Percentiles rank a stretch among this genome's conserved stretches.
phyloP scores from a whole-genome alignment of 2,329 filamentous ascomycete genomes.

The Camillea tinctor region DNA sequence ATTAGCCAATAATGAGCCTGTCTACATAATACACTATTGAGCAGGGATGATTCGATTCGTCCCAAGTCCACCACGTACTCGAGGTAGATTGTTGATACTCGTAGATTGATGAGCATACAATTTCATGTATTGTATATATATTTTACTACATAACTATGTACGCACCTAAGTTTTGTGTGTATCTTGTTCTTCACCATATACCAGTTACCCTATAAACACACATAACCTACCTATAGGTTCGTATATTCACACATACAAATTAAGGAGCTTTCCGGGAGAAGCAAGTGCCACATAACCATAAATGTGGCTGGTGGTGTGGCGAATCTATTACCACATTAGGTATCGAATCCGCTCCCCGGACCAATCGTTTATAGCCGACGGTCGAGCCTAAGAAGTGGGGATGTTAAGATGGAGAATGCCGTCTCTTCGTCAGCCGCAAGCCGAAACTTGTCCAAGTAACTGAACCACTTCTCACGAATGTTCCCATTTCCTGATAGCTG shows the following conservation, averaged over 20 bases:
- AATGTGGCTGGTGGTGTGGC: neutral
- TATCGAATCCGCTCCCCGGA: neutral
- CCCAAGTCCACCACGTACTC: no score
- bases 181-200: no score
- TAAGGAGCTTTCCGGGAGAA: neutral
- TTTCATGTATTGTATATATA: no score
- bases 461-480: neutral
- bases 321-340: neutral
- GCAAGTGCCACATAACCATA: neutral
- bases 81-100: no score
- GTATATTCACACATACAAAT: no score
- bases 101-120: no score
- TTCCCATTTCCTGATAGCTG: neutral
- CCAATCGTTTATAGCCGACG: neutral
- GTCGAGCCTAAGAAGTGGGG: neutral
- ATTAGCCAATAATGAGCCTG: neutral
- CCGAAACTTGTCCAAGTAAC: neutral
- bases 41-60: no score
- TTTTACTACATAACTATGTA: no score
- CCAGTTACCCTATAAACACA: no score
- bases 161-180: no score
- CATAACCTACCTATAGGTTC: no score
- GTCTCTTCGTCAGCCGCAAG: neutral
- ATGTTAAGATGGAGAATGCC: neutral
- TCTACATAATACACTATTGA: no score